Evolutionary conservation across 1,284 basidiomycete genomes (phyloP).

Genomic region (Binderoboletus segoi): DNA sequence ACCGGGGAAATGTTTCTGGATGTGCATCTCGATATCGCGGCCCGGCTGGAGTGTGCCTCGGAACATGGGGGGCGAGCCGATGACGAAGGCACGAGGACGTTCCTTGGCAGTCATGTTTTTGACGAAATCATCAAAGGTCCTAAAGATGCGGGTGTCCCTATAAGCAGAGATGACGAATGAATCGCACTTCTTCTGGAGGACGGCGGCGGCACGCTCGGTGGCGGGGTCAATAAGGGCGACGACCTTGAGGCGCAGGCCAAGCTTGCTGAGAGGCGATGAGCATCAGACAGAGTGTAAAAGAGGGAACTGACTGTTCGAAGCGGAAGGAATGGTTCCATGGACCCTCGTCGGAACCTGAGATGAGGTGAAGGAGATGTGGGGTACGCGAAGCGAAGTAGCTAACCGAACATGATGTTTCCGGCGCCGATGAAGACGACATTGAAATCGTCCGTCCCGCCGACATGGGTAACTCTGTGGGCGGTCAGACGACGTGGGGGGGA

Average conservation of each 20-base stretch:
- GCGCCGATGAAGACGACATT: constrained; percentile 92
- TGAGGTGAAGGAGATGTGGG: constrained; percentile 11
- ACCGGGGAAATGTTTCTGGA: constrained; percentile 88
- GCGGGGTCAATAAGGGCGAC: constrained; percentile 94
- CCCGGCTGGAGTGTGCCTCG: constrained; percentile 79
- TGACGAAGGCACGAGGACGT: constrained; percentile 76
- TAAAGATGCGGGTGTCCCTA: constrained; percentile 87
- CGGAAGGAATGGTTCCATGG: constrained; percentile 97
- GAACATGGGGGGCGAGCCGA: constrained; percentile 94
- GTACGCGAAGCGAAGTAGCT: constrained; percentile 21
- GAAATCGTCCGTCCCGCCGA: constrained; percentile 70
- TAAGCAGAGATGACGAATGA: constrained; percentile 95
- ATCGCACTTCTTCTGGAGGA: constrained; percentile 89
- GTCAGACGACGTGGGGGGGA: constrained; percentile 12
- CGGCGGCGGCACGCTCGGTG: constrained; percentile 76
- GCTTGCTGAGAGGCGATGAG: constrained; percentile 65
- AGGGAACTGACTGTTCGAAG: constrained; percentile 74
- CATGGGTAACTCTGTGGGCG: constrained; percentile 49
- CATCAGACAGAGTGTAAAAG: not conserved
- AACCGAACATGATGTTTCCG: constrained; percentile 94
- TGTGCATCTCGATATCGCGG: constrained; percentile 88
- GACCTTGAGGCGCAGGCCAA: constrained; percentile 95
- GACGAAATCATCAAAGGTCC: constrained; percentile 85
- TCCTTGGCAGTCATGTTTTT: constrained; percentile 66
- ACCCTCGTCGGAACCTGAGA: constrained; percentile 77